Evolutionary conservation across 2,329 filamentous ascomycete species (phyloP).

Genomic region (Tolypocladium album): DNA sequence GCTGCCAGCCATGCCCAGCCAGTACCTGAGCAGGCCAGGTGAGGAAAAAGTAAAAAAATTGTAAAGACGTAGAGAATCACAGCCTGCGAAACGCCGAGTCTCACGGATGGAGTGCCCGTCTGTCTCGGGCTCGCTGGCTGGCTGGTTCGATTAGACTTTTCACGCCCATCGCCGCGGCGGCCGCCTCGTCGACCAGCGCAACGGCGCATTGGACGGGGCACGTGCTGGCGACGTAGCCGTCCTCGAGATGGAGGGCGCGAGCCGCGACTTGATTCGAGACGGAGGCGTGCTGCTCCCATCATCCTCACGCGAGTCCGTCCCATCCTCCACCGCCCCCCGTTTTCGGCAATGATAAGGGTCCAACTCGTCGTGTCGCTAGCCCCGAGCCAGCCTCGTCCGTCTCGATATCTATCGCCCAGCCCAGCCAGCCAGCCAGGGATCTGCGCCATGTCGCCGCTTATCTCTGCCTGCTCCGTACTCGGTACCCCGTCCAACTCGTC

Average conservation of each 20-base stretch:
- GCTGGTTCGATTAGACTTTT: background rate
- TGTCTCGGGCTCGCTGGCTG: background rate
- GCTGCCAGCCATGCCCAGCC: too few relatives aligned
- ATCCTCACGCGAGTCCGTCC: too few relatives aligned
- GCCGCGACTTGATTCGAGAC: background rate
- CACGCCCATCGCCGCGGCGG: background rate
- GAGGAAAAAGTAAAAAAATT: too few relatives aligned
- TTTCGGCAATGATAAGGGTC: background rate
- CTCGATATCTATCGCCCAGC: background rate
- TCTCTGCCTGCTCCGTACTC: background rate
- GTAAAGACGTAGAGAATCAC: too few relatives aligned
- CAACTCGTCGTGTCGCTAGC: background rate
- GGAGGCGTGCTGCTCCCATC: background rate
- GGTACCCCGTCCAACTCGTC: background rate
- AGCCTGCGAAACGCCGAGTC: too few relatives aligned
- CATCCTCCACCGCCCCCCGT: background rate
- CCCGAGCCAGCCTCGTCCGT: background rate
- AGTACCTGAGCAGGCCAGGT: too few relatives aligned
- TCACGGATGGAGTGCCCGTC: too few relatives aligned
- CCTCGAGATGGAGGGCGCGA: background rate
- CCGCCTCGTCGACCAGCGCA: too few relatives aligned
- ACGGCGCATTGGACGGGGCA: background rate
- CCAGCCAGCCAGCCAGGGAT: background rate
- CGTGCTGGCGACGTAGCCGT: too few relatives aligned
- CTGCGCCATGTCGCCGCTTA: background rate